Conservation (phyloP, 768 basidiomycete genomes). For the Phanerochaete carnosa region DNA sequence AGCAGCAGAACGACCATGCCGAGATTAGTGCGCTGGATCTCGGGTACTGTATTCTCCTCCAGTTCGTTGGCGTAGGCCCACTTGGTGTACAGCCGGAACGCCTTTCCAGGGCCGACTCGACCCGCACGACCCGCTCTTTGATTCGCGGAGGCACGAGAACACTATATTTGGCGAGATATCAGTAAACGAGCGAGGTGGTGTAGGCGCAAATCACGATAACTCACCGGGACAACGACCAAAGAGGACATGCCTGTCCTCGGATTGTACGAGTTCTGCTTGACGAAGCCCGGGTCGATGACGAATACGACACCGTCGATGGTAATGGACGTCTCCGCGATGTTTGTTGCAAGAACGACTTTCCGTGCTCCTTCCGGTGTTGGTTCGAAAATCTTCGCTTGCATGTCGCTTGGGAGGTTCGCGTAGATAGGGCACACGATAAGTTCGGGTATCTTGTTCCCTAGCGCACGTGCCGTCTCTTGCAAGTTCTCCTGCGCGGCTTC, state of each 20-base stretch:
- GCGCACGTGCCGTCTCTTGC: slow-evolving; percentile 89
- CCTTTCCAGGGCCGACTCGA: slow-evolving; percentile 95
- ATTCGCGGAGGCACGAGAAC: slow-evolving; percentile 95
- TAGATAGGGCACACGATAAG: slow-evolving; percentile 97
- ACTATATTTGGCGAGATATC: slow-evolving; percentile 45
- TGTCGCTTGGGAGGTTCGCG: slow-evolving; percentile 97
- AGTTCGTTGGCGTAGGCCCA: slow-evolving; percentile 97
- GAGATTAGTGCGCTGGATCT: slow-evolving; percentile 98
- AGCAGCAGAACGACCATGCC: slow-evolving; percentile 93
- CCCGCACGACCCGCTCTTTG: slow-evolving; percentile 97
- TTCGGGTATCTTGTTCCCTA: slow-evolving; percentile 95
- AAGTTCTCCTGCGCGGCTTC: slow-evolving; percentile 96
- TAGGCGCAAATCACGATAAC: slow-evolving; percentile 25
- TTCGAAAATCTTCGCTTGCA: slow-evolving; percentile 99
- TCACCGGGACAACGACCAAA: slow-evolving; percentile 88
- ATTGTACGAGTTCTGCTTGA: slow-evolving; percentile 99
- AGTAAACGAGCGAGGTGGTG: neutral
- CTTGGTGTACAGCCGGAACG: slow-evolving; percentile 98
- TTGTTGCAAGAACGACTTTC: slow-evolving; percentile 97
- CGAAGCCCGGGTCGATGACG: slow-evolving; percentile 98
- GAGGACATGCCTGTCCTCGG: slow-evolving; percentile 99
- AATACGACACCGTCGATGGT: slow-evolving; percentile 99
- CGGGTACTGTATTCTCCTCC: slow-evolving; percentile 95
- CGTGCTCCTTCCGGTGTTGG: slow-evolving; percentile 95
- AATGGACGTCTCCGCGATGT: slow-evolving; percentile 99